Evolutionary conservation across 345 rosid genomes (phyloP), one percentile per base, ranked within the genome.

Genomic region (Cardamine resedifolia): DNA sequence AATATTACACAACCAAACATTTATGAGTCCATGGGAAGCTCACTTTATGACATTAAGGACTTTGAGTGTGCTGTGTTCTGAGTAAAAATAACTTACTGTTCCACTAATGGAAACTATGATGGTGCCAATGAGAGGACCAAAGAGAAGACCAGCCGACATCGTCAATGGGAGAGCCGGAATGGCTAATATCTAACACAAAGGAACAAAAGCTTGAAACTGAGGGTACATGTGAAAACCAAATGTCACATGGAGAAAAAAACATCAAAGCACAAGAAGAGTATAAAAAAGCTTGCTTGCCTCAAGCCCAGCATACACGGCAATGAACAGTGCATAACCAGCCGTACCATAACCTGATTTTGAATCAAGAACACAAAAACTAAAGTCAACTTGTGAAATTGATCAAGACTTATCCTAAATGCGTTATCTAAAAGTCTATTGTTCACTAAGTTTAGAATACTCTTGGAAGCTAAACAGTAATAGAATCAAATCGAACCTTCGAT

Each of bases 141-240:
- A 91, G 80, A 95, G 96, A 83, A 95, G 96, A 81, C 99, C 99
- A 59, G 99, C 97, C 15, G 97, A 89, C 96, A 95, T 89, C 12
- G 99, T 95, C 80, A 94, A 85, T 10, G 97, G 98, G 57, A 94
- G 84, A 43, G 98, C 97, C 1, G 98, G 98, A 77, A 94, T 87
- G 12, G 98, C 98, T 80, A 94, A 85, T 70, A 94, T 80, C 98
- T 94, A 66, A 70, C 16, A 75, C 30, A 72, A 36, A 73, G 10
- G 6, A 33, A 26, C 20, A 60, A 71, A 23, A 58, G 49, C 73
- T 68, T 36, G 60, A 51, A 53, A 53, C 19, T 68, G 15, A 19
- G 43, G 10, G 11, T 18, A 27, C 27, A 56, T 1, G 14, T 14
- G 34, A 58, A 9, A 21, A 44, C 4, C 1, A 30, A 18, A 24